These are phyloP conservation scores for Corymbia citriodora DNA, from an alignment of 441 rosid species.

Conservation along the genomic window DNA sequence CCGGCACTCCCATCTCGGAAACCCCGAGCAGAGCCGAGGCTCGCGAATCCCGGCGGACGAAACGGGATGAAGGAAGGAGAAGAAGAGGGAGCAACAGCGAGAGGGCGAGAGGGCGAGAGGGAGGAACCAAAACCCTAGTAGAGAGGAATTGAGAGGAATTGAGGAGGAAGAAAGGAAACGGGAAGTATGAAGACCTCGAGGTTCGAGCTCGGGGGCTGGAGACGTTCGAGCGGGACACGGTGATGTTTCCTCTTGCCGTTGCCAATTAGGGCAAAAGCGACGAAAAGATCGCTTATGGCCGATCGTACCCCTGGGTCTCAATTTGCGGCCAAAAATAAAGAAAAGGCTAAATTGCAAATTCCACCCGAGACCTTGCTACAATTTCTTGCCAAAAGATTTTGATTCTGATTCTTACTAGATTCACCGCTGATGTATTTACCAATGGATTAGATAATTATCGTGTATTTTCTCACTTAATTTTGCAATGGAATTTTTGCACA, in stretches of 20 bases:
- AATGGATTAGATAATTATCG: background rate
- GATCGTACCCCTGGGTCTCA: background rate
- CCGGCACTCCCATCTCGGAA: conserved; percentile 68
- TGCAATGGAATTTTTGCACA: background rate
- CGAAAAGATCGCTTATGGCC: background rate
- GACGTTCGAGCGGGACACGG: background rate
- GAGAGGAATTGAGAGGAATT: background rate
- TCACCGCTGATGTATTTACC: background rate
- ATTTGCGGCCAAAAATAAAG: background rate
- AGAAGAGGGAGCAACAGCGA: background rate
- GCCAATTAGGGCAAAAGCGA: background rate
- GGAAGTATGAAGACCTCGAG: background rate
- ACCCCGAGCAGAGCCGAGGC: background rate
- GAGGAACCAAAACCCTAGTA: background rate
- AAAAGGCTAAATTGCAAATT: background rate
- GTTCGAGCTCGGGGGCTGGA: background rate
- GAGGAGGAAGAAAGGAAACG: background rate
- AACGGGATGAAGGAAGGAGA: too few species aligned
- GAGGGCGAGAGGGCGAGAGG: background rate
- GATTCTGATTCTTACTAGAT: accelerated
- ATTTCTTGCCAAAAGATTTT: accelerated
- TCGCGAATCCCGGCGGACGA: background rate
- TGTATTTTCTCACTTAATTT: background rate
- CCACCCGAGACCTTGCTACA: background rate
- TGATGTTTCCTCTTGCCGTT: background rate